Base-by-base conservation (phyloP, 2,329 filamentous ascomycete species). In the Colletotrichum sp. region DNA sequence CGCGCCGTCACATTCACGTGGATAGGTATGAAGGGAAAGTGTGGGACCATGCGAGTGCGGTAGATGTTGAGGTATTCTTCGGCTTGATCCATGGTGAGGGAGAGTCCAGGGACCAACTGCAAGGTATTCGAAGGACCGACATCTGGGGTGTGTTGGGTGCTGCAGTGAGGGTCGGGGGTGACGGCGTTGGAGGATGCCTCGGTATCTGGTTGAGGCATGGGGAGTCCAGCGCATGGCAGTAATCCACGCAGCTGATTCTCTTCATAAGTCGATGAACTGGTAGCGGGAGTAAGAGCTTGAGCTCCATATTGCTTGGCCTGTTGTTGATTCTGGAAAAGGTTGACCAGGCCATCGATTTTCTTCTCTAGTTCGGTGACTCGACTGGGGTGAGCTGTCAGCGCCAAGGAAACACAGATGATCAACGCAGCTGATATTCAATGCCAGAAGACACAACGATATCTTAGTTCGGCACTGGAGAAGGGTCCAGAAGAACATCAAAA, bases 331-430 rank as follows among this genome's bases (percentile, higher is more conserved):
- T 83, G 82, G 10, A 86, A 80, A 7, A 86, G 80, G 6, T 82
- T 84, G 65, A 86, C 82, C 26, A 86, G 82, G 52, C 83, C 83
- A n/a, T 86, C 84, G 34, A 86, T 84, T 75, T 85, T 86, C 68
- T 83, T 81, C 69, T 86, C 85, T 4, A 86, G 61, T 52, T 84
- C 83, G 7, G 82, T 83, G 3, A 86, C 84, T 13, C 83, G 82
- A 8, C 84, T 86, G 9, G 14, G 4, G n/a, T 7, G 24, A 32
- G 4, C n/a, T 26, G 43, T 52, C 43, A 52, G 43, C 43, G 36
- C 3, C 10, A 10, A 10, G 55, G 3, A 7, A 59, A 18, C 16
- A 6, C 36, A n/a, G 36, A 43, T 43, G 16, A n/a, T 6, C 16
- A 43, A 10, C 2, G 4, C 36, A 43, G 4, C 7, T 39, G 36